Conservation (phyloP, 768 basidiomycete species). For the Chalciporus chontae region DNA sequence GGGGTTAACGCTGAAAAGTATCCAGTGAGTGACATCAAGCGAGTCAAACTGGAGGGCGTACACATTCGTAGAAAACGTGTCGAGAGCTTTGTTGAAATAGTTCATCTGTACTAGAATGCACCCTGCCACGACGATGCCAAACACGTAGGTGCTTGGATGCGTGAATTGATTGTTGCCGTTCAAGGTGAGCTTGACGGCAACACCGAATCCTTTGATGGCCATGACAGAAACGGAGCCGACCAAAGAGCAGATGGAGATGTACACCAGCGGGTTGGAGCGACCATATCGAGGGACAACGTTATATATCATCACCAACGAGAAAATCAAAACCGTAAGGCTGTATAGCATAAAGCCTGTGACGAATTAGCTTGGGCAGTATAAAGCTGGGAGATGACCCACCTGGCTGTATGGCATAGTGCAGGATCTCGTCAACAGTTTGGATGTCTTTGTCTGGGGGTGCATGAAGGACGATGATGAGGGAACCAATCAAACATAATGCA, state of each 20-base stretch:
- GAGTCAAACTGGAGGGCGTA: slow-evolving; percentile 40
- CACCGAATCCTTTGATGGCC: slow-evolving; percentile 98
- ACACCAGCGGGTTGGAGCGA: slow-evolving; percentile 83
- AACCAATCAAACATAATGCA: slow-evolving; percentile 78
- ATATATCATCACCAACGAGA: slow-evolving; percentile 86
- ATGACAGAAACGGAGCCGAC: slow-evolving; percentile 97
- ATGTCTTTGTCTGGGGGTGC: slow-evolving; percentile 95
- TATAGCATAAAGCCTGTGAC: slow-evolving; percentile 86
- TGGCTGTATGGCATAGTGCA: slow-evolving; percentile 90
- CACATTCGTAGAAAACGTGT: slow-evolving; percentile 97
- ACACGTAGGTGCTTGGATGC: slow-evolving; percentile 94
- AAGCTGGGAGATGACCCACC: slow-evolving; percentile 45
- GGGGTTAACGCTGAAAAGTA: slow-evolving; percentile 75
- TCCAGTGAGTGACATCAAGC: neutral
- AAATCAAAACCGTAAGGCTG: slow-evolving; percentile 78
- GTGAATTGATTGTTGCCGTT: slow-evolving; percentile 93
- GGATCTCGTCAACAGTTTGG: slow-evolving; percentile 88
- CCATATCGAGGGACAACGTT: slow-evolving; percentile 81
- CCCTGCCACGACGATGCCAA: slow-evolving; percentile 72
- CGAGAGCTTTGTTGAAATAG: slow-evolving; percentile 97
- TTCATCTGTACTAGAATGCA: slow-evolving; percentile 95
- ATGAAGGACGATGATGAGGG: slow-evolving; percentile 91
- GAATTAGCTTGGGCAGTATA: slow-evolving; percentile 7
- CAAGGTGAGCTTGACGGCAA: slow-evolving; percentile 92
- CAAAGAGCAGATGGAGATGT: slow-evolving; percentile 94